phyloP scores from a whole-genome alignment of 768 basidiomycete genomes.

The Sarcodon sp. region DNA sequence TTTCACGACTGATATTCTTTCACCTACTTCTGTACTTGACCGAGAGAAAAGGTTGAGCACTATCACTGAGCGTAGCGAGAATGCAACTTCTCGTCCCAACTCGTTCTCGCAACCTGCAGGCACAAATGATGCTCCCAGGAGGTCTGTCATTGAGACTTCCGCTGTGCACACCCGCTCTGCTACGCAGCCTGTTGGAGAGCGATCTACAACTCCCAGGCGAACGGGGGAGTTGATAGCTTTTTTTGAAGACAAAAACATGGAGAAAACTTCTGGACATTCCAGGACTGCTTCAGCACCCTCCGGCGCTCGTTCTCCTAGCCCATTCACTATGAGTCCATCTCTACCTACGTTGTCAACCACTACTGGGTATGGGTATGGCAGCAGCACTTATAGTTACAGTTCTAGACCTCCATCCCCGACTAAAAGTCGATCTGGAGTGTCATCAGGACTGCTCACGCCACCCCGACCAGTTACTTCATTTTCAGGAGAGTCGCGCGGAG shows the following conservation, averaged over 20 bases:
- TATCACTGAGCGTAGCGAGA: slow-evolving; percentile 71
- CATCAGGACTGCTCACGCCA: slow-evolving; percentile 37
- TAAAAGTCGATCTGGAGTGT: slow-evolving; percentile 27
- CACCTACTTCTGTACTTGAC: not conserved
- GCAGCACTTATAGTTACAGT: slow-evolving; percentile 16
- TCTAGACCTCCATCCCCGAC: slow-evolving; percentile 37
- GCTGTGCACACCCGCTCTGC: slow-evolving; percentile 38
- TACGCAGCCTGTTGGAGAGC: slow-evolving; percentile 40
- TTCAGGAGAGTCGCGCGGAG: slow-evolving; percentile 10
- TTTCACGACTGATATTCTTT: not conserved
- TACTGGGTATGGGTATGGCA: slow-evolving; percentile 21
- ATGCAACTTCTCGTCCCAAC: slow-evolving; percentile 42
- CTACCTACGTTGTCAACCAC: slow-evolving; percentile 24
- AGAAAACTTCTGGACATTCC: slow-evolving; percentile 26
- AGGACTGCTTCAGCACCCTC: slow-evolving; percentile 35
- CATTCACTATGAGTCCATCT: slow-evolving; percentile 22
- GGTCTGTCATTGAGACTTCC: slow-evolving; percentile 31
- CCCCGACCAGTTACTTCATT: slow-evolving; percentile 20
- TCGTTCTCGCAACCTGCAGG: slow-evolving; percentile 22
- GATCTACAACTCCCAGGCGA: slow-evolving; percentile 35
- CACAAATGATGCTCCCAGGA: slow-evolving; percentile 31
- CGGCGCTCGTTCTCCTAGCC: slow-evolving; percentile 25
- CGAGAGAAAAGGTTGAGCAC: slow-evolving; percentile 38
- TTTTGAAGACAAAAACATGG: slow-evolving; percentile 46
- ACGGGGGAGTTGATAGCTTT: slow-evolving; percentile 64